These are phyloP conservation scores for Amphichorda felina DNA, from an alignment of 2,329 filamentous ascomycete genomes.

Conservation along the genomic window DNA sequence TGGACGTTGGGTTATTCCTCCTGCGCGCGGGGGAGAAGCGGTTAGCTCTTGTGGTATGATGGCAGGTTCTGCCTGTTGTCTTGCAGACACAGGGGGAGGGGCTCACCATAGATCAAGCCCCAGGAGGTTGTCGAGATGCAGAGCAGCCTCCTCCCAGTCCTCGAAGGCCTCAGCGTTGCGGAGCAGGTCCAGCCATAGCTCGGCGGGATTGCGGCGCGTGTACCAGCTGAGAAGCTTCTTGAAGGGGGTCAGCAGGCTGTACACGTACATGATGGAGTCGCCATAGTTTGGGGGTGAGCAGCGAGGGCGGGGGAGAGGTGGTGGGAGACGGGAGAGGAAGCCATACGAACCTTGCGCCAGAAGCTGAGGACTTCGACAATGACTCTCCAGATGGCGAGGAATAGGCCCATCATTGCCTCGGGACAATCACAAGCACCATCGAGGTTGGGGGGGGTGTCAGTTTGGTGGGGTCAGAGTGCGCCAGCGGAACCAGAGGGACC, in stretches of 20 bases:
- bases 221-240: slow-evolving; percentile 62
- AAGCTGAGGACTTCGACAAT: slow-evolving; percentile 49
- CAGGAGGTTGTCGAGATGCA: slow-evolving; percentile 71
- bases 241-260: slow-evolving; percentile 11
- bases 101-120: slow-evolving; percentile 67
- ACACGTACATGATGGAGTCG: neutral
- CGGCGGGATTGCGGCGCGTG: slow-evolving; percentile 49
- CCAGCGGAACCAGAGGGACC: too few relatives aligned
- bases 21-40: slow-evolving; percentile 27
- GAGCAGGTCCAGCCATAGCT: slow-evolving; percentile 54
- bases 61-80: neutral
- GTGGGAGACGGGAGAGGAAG: slow-evolving; percentile 4
- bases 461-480: too few relatives aligned
- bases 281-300: neutral
- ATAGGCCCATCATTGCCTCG: slow-evolving; percentile 26
- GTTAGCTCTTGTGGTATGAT: too few relatives aligned
- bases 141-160: slow-evolving; percentile 78
- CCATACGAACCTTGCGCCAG: slow-evolving; percentile 43
- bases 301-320: neutral
- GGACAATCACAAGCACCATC: slow-evolving; percentile 1
- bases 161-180: slow-evolving; percentile 60
- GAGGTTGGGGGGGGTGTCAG: neutral
- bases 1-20: slow-evolving; percentile 71
- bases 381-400: slow-evolving; percentile 41
- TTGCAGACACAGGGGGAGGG: neutral